A percentile compares a stretch with the other conserved stretches of the same genome.
These are phyloP conservation scores for Barnettozyma siamensis DNA, from an alignment of 805 yeast genomes.

Conservation along the genomic window DNA sequence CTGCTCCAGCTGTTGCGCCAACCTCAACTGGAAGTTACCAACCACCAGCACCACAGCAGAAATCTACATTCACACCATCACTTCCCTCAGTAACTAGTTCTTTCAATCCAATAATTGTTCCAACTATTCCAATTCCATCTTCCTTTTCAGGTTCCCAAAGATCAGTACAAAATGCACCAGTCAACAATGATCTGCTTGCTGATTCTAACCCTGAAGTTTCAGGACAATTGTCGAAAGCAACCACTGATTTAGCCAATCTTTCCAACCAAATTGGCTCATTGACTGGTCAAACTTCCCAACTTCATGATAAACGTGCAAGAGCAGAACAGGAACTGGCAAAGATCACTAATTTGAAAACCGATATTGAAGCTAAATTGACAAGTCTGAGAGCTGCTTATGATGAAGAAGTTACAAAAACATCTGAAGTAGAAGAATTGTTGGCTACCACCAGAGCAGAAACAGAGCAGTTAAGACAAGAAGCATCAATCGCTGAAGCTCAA, in stretches of 20 bases:
- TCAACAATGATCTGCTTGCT: constrained; percentile 45
- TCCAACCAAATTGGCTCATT: constrained; percentile 81
- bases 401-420: constrained; percentile 69
- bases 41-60: constrained; percentile 4
- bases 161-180: constrained; percentile 17
- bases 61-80: constrained; percentile 8
- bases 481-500: constrained; percentile 73
- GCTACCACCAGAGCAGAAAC: constrained; percentile 58
- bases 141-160: constrained; percentile 1
- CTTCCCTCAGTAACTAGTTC: neutral
- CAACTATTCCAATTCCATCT: constrained; percentile 6
- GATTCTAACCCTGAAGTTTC: constrained; percentile 47
- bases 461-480: constrained; percentile 63
- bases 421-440: constrained; percentile 61
- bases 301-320: constrained; percentile 62
- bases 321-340: constrained; percentile 76
- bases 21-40: neutral
- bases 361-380: constrained; percentile 65
- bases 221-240: constrained; percentile 67
- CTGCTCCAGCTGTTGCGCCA: constrained; percentile 5
- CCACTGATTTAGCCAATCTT: constrained; percentile 80
- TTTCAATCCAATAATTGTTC: neutral
- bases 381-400: constrained; percentile 68
- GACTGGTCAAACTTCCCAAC: constrained; percentile 63
- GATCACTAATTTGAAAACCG: constrained; percentile 59